Conservation (phyloP, 148 eudicot genomes). For the Euryodendron excelsum region DNA sequence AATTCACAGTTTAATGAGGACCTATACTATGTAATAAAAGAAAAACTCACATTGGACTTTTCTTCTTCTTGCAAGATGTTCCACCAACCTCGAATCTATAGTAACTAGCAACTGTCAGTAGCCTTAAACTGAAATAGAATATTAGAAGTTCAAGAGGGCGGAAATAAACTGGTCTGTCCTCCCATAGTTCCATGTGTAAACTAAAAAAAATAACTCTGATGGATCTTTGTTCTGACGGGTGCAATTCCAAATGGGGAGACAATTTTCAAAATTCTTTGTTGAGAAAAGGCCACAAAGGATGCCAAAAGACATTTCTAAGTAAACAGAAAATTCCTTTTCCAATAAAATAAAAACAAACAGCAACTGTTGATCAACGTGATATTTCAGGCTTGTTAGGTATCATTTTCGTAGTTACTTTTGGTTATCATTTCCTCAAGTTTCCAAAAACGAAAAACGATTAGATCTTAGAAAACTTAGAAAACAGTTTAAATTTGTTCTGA, state of each 20-base stretch:
- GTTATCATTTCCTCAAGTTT: neutral
- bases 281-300: neutral
- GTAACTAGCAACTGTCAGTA: constrained; percentile 17
- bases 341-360: neutral
- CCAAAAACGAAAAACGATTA: neutral
- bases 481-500: neutral
- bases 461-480: too few relatives aligned
- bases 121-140: neutral
- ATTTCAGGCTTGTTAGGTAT: neutral
- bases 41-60: constrained; percentile 57
- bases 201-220: neutral
- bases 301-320: neutral
- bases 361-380: neutral
- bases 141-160: neutral
- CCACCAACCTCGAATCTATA: constrained; percentile 95
- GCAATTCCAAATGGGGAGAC: neutral
- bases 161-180: neutral
- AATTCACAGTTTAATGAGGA: neutral
- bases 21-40: neutral
- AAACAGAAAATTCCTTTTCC: neutral
- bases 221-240: neutral
- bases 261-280: neutral
- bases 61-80: constrained; percentile 67
- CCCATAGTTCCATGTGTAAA: neutral
- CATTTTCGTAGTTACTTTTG: neutral